Base-by-base conservation (phyloP, 2,329 filamentous ascomycete species). In the Microascus cirrosus region DNA sequence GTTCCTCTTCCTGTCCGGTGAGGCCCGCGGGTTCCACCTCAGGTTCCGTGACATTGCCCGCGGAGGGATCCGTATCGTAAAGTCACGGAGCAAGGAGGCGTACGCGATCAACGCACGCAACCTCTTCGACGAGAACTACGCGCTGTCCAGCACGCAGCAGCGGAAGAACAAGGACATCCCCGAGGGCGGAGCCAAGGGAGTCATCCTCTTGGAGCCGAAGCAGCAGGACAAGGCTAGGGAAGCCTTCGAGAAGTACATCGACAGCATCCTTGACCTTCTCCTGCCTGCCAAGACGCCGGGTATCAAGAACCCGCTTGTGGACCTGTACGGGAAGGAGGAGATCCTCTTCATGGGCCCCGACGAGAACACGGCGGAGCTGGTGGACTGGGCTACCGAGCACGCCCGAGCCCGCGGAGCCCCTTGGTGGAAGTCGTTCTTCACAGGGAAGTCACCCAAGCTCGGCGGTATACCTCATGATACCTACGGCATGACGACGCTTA, bases 381-480 rank as follows among this genome's bases (percentile, higher is more conserved):
- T 99, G 56, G 86, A 99, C 73, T 99, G 94, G 94, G 94, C 94
- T n/a, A 99, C 94, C 1, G 87, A 94, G 72, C 94, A 99, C 71
- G 94, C 94, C 60, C 84, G 90, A 56, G 77, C 77, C 61, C 86
- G 94, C 65, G 91, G 91, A 53, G 94, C 94, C 4, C 90, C 91
- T 32, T 99, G 93, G 90, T 99, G 94, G 94, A 99, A 99, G 80
- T 99, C 94, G 0, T 99, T 99, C 83, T 99, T 99, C 80, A 99
- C 94, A 2, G 94, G 94, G 68, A 99, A 99, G 81, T 96, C 90
- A 65, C 94, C 91, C 57, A 94, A 89, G 73, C 82, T 99, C 15
- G 94, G 94, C 62, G 94, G 94, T 69, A 99, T 99, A 64, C 94
- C 94, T 42, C 94, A 99, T 73, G 94, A 99, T 70, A 75, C 79